A percentile compares a stretch with the other conserved stretches of the same genome.
These are phyloP conservation scores for Fusarium vanettenii DNA, from an alignment of 2,329 filamentous ascomycete species.

Conservation along the genomic window DNA sequence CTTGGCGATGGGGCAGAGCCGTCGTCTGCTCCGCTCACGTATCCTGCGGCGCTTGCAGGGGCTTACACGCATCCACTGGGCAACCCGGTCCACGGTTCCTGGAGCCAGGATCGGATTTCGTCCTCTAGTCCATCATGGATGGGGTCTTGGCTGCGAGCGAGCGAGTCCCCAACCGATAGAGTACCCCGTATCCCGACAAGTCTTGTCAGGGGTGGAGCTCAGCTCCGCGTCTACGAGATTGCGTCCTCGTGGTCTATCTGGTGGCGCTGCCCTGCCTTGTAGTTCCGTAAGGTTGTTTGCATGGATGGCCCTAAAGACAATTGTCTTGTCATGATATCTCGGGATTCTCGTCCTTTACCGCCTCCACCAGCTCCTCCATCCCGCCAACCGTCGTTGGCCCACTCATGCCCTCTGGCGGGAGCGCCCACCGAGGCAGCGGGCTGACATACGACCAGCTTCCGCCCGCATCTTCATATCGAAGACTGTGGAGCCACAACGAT, in stretches of 20 bases:
- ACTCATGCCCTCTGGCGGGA: constrained; percentile 78
- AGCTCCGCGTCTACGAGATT: constrained; percentile 28
- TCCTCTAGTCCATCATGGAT: background rate
- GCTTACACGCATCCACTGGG: background rate
- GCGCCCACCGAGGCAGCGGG: constrained; percentile 84
- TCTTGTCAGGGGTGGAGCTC: constrained; percentile 9
- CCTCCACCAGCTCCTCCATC: constrained; percentile 69
- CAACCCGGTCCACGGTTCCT: constrained; percentile 5
- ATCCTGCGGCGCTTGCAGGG: constrained; percentile 18
- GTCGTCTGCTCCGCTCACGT: constrained; percentile 13
- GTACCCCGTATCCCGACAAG: constrained; percentile 21
- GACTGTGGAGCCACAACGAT: constrained; percentile 92
- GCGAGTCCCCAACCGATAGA: background rate
- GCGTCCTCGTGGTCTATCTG: constrained; percentile 19
- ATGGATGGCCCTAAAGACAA: constrained; percentile 5
- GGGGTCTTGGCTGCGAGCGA: background rate
- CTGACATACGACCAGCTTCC: constrained; percentile 92
- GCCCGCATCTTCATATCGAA: constrained; percentile 85
- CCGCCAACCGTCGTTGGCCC: constrained; percentile 77
- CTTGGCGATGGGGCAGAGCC: constrained; percentile 24
- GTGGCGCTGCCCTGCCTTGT: constrained; percentile 27
- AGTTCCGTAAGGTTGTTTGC: constrained; percentile 9
- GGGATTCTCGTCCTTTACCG: constrained; percentile 59
- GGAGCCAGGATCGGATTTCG: constrained; percentile 1
- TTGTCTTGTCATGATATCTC: constrained; percentile 48